These are phyloP conservation scores for Acanthochlamys bracteata DNA, from an alignment of 106 monocot genomes.

Conservation along the genomic window DNA sequence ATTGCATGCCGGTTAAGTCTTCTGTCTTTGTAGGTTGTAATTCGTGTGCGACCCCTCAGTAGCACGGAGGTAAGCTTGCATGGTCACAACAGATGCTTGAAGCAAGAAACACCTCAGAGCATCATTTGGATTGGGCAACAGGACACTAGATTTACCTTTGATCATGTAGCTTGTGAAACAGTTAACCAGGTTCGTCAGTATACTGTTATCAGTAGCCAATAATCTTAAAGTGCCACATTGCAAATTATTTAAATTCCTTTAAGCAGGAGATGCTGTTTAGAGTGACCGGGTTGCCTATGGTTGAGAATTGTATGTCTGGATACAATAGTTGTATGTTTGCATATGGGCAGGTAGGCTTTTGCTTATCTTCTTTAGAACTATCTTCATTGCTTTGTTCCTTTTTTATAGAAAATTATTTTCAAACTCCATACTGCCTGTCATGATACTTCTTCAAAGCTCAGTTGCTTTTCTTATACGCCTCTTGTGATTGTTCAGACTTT, in stretches of 20 bases:
- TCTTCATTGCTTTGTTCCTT: neutral
- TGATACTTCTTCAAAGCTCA: no score
- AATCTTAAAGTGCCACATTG: neutral
- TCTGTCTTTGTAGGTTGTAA: slow-evolving; percentile 53
- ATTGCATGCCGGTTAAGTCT: neutral
- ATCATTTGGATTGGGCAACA: slow-evolving; percentile 83
- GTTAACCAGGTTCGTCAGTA: slow-evolving; percentile 55
- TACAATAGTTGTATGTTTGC: slow-evolving; percentile 99
- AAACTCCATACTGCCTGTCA: neutral
- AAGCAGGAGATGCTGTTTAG: slow-evolving; percentile 77
- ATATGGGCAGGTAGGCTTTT: slow-evolving; percentile 70
- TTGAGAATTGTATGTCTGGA: slow-evolving; percentile 96
- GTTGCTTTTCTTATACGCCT: slow-evolving; percentile 4
- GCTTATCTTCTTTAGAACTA: neutral
- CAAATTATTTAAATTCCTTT: neutral
- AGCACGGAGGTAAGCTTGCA: slow-evolving; percentile 40
- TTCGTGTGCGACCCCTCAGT: slow-evolving; percentile 84
- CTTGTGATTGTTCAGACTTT: neutral
- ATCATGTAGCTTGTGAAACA: slow-evolving; percentile 90
- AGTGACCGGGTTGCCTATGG: slow-evolving; percentile 82
- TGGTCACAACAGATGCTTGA: slow-evolving; percentile 74
- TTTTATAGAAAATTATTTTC: no score
- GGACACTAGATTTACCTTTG: slow-evolving; percentile 75
- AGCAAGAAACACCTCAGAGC: slow-evolving; percentile 72
- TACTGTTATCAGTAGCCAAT: neutral